phyloP scores from a whole-genome alignment of 495 filamentous ascomycete genomes.

The Hypoxylon rickii region DNA sequence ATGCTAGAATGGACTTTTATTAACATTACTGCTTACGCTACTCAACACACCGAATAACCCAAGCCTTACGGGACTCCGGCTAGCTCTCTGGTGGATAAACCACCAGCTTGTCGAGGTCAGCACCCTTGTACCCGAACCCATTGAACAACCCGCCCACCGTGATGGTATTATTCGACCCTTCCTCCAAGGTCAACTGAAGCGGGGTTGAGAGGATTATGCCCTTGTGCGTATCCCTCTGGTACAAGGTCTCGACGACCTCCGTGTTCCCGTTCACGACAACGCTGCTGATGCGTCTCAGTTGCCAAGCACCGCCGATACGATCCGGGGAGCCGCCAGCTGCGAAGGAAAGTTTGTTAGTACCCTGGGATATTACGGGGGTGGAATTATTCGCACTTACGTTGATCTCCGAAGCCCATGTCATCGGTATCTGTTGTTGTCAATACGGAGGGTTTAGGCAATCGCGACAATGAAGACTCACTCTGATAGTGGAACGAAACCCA shows the following conservation, averaged over 20 bases:
- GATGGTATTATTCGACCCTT: slow-evolving; percentile 47
- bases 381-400: slow-evolving; percentile 34
- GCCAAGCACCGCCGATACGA: slow-evolving; percentile 49
- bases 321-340: slow-evolving; percentile 45
- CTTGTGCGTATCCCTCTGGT: slow-evolving; percentile 52
- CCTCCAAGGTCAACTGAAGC: slow-evolving; percentile 41
- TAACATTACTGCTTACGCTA: too few species aligned
- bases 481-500: slow-evolving; percentile 62
- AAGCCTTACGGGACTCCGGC: too few species aligned
- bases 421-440: slow-evolving; percentile 37
- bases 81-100: slow-evolving; percentile 47
- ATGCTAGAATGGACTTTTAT: too few species aligned
- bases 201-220: slow-evolving; percentile 50
- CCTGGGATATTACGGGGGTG: background rate
- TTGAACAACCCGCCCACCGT: slow-evolving; percentile 49
- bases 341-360: background rate
- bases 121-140: slow-evolving; percentile 47
- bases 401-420: slow-evolving; percentile 51
- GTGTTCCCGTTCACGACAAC: slow-evolving; percentile 49
- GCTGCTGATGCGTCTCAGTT: slow-evolving; percentile 48
- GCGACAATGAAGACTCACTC: slow-evolving; percentile 28
- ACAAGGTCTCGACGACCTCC: slow-evolving; percentile 44
- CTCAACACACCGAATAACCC: too few species aligned
- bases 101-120: slow-evolving; percentile 49
- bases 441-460: background rate